Percentiles rank a stretch among this genome's conserved stretches.
Evolutionary conservation across 2,329 filamentous ascomycete genomes (phyloP).

Genomic region (Cordyceps pruinosa): DNA sequence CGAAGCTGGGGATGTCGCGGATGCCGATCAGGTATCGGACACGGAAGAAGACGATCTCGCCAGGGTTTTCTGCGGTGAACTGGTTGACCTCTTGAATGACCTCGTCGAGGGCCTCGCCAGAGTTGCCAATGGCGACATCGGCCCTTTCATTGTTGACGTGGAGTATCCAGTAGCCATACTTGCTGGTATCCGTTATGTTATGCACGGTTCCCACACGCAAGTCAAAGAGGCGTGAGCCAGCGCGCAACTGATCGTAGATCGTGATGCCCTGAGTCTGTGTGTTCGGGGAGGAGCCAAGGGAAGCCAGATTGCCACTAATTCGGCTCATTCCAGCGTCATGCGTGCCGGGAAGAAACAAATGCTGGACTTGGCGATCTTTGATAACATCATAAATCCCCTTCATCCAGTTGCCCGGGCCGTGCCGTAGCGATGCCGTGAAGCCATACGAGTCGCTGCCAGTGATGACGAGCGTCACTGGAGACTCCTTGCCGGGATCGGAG

Average conservation of each 20-base stretch:
- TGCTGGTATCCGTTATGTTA: slow-evolving; percentile 10
- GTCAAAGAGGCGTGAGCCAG: slow-evolving; percentile 42
- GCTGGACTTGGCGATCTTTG: slow-evolving; percentile 32
- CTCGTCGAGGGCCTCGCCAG: slow-evolving; percentile 36
- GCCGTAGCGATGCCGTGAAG: slow-evolving; percentile 25
- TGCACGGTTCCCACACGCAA: slow-evolving; percentile 33
- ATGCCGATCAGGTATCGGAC: slow-evolving; percentile 36
- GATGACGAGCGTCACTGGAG: slow-evolving; percentile 27
- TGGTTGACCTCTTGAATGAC: slow-evolving; percentile 37
- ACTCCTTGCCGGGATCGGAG: slow-evolving; percentile 23
- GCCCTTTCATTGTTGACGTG: slow-evolving; percentile 32
- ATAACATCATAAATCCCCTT: slow-evolving; percentile 25
- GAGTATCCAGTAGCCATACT: slow-evolving; percentile 32
- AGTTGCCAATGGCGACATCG: slow-evolving; percentile 34
- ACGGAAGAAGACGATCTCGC: slow-evolving; percentile 40
- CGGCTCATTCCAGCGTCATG: slow-evolving; percentile 44
- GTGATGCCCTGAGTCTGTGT: slow-evolving; percentile 39
- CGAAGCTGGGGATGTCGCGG: slow-evolving; percentile 26
- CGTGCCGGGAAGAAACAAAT: slow-evolving; percentile 41
- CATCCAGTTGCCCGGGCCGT: slow-evolving; percentile 27
- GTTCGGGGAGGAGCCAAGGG: slow-evolving; percentile 32
- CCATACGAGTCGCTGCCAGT: slow-evolving; percentile 28
- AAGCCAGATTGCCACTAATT: slow-evolving; percentile 28
- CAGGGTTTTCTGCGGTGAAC: slow-evolving; percentile 36
- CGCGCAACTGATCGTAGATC: slow-evolving; percentile 38